phyloP scores from a whole-genome alignment of 192 early-diverging fungal species.

The Coemansia sp. region DNA sequence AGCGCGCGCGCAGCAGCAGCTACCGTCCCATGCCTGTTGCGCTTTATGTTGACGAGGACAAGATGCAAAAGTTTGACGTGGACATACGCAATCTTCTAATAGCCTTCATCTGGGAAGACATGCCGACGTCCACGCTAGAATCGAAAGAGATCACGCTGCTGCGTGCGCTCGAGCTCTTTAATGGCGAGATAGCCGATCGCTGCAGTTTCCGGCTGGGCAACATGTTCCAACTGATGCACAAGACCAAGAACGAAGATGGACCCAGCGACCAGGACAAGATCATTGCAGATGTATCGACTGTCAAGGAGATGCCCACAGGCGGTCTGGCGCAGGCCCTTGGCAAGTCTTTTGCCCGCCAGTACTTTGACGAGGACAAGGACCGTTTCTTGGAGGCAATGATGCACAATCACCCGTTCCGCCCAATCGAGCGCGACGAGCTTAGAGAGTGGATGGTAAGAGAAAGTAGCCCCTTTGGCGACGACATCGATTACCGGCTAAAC shows the following conservation, averaged over 20 bases:
- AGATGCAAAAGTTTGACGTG: conserved; percentile 29
- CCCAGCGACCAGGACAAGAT: conserved; percentile 6
- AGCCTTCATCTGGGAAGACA: conserved; percentile 41
- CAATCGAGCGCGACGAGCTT: conserved; percentile 36
- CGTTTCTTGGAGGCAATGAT: conserved; percentile 44
- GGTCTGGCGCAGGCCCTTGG: conserved; percentile 29
- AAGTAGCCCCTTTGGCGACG: conserved; percentile 37
- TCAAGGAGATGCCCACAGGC: conserved; percentile 15
- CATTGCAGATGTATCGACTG: conserved; percentile 1
- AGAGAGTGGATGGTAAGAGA: conserved; percentile 32
- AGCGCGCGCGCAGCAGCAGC: conserved; percentile 22
- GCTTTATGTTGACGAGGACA: conserved; percentile 22
- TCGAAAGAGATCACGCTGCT: conserved; percentile 40
- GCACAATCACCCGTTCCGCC: conserved; percentile 50
- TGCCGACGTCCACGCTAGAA: conserved; percentile 20
- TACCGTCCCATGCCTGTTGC: conserved; percentile 45
- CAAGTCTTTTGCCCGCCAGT: conserved; percentile 38
- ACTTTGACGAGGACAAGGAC: conserved; percentile 22
- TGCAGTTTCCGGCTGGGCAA: conserved; percentile 23
- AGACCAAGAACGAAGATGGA: conserved; percentile 23
- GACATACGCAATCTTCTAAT: conserved; percentile 27
- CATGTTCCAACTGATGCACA: conserved; percentile 22
- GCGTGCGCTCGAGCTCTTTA: conserved; percentile 43
- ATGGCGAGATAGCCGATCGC: conserved; percentile 30
- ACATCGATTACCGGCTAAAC: conserved; percentile 42